Conservation (phyloP, 225 moss, liverwort and hornwort genomes). For the Anthoceros angustus region DNA sequence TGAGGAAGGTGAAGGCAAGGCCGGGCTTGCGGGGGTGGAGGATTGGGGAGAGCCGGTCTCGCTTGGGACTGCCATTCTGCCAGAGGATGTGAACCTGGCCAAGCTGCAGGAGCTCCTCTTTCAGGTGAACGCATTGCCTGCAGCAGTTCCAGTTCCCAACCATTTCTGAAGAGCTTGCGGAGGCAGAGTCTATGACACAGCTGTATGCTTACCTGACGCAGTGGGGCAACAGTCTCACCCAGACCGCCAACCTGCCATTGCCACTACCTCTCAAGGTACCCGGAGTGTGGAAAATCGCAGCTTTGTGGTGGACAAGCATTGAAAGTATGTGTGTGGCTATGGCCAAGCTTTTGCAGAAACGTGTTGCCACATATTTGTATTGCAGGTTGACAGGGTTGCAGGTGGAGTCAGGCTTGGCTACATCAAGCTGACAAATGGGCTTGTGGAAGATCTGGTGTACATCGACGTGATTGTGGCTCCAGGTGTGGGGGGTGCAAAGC, state of each 20-base stretch:
- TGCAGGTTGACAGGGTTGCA: conserved; percentile 77
- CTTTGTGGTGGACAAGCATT: too few species aligned
- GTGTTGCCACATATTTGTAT: neutral
- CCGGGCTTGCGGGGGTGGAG: conserved; percentile 20
- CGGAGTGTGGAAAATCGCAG: neutral
- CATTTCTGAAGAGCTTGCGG: neutral
- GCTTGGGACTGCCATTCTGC: conserved; percentile 67
- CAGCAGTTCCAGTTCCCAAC: neutral
- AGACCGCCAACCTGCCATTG: conserved; percentile 83
- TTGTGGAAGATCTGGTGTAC: conserved; percentile 60
- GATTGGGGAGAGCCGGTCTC: conserved; percentile 62
- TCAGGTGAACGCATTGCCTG: conserved; percentile 27
- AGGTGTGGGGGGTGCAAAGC: conserved; percentile 30
- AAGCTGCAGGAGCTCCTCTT: conserved; percentile 58
- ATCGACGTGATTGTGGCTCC: conserved; percentile 58
- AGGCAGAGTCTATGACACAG: neutral
- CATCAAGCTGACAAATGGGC: conserved; percentile 44
- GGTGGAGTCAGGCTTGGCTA: conserved; percentile 88
- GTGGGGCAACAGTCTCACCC: conserved; percentile 85
- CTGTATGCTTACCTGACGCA: conserved; percentile 12
- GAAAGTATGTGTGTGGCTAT: too few species aligned
- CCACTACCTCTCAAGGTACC: conserved; percentile 69
- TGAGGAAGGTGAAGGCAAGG: conserved; percentile 19
- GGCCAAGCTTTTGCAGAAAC: neutral
- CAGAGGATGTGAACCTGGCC: conserved; percentile 51